Base-by-base conservation (phyloP, 768 basidiomycete genomes). In the Cystofilobasidium bisporidii region DNA sequence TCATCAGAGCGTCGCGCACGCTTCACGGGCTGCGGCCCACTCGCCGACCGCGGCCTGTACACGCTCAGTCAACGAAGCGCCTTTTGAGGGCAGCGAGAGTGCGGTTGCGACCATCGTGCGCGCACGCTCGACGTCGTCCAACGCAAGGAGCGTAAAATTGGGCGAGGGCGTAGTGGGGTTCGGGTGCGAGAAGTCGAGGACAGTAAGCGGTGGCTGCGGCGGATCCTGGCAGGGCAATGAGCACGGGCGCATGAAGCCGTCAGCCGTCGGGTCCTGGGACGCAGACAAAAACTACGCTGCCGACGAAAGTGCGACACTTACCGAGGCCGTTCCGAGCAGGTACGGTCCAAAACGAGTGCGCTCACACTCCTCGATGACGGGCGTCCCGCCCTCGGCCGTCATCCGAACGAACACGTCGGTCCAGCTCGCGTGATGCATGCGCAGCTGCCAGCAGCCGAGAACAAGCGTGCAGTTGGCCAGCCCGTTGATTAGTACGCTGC, bases 151-250 rank as follows among this genome's bases (percentile, higher is more conserved):
- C 20, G 17, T 3, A 17, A 43, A 5, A 17, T 43, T 43, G 6
- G 65, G 65, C n/a, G 58, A 60, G 32, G 65, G 65, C 2, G 32
- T n/a, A 1, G 65, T 60, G 11, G 65, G 65, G 36, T 66, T 66
- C 24, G 65, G 65, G n/a, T 66, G 65, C 24, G 65, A 60, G 65
- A 66, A 66, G 33, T 66, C 65, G 20, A 53, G 59, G 22, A 58
- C 32, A 28, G 59, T 15, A 0, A 38, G 30, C 10, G 47, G 6
- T 14, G 22, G 64, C 15, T 15, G 5, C 28, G n/a, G 28, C 18
- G 22, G 30, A 58, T 28, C 28, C 22, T 30, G 11, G 40, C 26
- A 24, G 57, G 12, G 14, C 43, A 26, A 36, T 38, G 11, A 10
- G 11, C 1, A 41, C n/a, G n/a, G 22, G 36, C n/a, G 9, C 20